Percentiles rank a stretch among this genome's conserved stretches.
Evolutionary conservation across 73 alveolate genomes (phyloP).

Genomic region (Tetrahymena elliotti): DNA sequence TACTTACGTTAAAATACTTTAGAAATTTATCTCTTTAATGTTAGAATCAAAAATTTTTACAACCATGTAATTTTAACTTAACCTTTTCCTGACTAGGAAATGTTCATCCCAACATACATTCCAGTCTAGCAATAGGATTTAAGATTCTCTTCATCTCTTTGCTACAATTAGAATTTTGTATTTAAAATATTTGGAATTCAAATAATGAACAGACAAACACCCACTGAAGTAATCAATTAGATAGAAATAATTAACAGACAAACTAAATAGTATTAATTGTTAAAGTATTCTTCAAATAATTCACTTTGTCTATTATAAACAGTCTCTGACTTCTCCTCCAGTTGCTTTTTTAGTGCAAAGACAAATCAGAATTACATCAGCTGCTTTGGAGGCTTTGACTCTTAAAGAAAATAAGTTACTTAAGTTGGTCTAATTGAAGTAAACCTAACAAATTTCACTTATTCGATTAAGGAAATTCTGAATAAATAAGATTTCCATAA

Average conservation of each 20-base stretch:
- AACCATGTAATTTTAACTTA: background rate
- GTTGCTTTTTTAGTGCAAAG: background rate
- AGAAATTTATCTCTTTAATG: background rate
- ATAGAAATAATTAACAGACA: background rate
- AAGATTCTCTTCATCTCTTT: background rate
- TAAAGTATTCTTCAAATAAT: background rate
- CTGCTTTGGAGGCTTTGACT: background rate
- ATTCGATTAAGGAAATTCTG: background rate
- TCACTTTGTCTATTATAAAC: background rate
- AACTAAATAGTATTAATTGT: background rate
- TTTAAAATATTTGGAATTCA: background rate
- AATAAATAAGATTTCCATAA: background rate
- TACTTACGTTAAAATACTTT: background rate
- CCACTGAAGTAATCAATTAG: too few relatives aligned
- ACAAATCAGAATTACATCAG: background rate
- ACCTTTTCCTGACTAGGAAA: background rate
- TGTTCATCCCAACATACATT: background rate
- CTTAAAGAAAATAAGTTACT: background rate
- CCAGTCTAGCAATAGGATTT: background rate
- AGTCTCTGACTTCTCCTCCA: background rate
- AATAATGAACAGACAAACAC: background rate
- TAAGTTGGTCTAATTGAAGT: background rate
- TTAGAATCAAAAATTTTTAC: background rate
- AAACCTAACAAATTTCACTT: background rate
- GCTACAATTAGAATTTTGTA: background rate